phyloP scores from a whole-genome alignment of 179 eudicot genomes.

The Pouteria campechiana region DNA sequence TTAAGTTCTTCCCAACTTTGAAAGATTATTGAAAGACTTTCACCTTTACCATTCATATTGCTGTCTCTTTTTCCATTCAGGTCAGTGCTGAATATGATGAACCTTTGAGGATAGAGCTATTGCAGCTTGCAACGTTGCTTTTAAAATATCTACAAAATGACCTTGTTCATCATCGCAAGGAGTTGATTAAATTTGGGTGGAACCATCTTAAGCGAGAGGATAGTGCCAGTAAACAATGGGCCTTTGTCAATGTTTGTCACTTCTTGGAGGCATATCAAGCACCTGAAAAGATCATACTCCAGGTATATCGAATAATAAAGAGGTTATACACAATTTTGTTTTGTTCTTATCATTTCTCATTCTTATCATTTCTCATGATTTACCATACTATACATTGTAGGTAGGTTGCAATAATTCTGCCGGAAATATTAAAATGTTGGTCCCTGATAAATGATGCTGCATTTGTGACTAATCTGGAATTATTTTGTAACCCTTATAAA shows the following conservation, averaged over 20 bases:
- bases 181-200: constrained; percentile 99
- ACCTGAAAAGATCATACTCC: constrained; percentile 98
- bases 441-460: no score
- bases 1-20: not conserved
- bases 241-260: constrained; percentile 98
- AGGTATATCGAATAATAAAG: constrained; percentile 30
- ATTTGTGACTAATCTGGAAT: no score
- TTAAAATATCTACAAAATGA: constrained; percentile 93
- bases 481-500: no score
- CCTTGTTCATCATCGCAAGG: constrained; percentile 94
- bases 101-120: constrained; percentile 91
- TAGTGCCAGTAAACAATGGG: constrained; percentile 99
- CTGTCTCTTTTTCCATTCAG: constrained; percentile 15
- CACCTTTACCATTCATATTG: not conserved
- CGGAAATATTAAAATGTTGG: no score
- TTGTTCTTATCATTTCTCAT: no score
- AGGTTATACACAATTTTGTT: not conserved
- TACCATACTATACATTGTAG: no score
- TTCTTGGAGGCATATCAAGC: constrained; percentile 99
- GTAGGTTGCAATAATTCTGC: no score
- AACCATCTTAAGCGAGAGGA: constrained; percentile 99
- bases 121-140: constrained; percentile 95
- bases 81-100: constrained; percentile 98
- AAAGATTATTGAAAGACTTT: constrained; percentile 3
- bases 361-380: no score